A percentile compares a stretch with the other conserved stretches of the same genome.
phyloP scores from a whole-genome alignment of 257 asterid genomes.

The Henckelia pumila region DNA sequence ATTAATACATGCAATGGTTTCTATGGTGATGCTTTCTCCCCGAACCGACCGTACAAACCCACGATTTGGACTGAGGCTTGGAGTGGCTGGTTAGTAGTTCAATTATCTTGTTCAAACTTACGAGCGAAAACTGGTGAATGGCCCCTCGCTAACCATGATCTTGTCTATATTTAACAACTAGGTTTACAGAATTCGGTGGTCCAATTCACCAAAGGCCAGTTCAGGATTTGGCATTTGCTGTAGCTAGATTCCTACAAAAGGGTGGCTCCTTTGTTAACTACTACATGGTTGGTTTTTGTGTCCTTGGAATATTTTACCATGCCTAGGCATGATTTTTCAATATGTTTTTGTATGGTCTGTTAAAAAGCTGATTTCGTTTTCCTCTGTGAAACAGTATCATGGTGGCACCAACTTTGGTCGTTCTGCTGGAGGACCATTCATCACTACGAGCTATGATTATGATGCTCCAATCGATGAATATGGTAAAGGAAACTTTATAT shows the following conservation, averaged over 20 bases:
- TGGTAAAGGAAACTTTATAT: constrained; percentile 34
- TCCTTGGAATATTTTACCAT: not conserved
- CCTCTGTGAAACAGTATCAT: constrained; percentile 50
- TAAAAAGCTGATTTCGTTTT: not conserved
- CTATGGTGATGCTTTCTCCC: constrained; percentile 77
- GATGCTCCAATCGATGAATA: constrained; percentile 95
- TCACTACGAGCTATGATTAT: constrained; percentile 88
- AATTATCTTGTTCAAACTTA: not conserved
- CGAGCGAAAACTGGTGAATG: constrained; percentile 3
- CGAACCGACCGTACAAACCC: constrained; percentile 85
- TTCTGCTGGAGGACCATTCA: constrained; percentile 89
- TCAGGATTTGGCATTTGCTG: constrained; percentile 92
- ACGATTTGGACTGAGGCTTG: constrained; percentile 97
- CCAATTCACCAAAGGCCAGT: constrained; percentile 72
- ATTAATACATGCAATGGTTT: constrained; percentile 94
- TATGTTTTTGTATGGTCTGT: not conserved
- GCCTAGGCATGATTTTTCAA: too few relatives aligned
- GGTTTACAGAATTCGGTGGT: constrained; percentile 89
- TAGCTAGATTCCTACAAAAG: constrained; percentile 80
- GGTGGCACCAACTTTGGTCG: constrained; percentile 97
- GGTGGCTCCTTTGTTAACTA: constrained; percentile 90
- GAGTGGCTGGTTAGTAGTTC: constrained; percentile 70
- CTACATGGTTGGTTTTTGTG: constrained; percentile 69
- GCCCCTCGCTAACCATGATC: too few relatives aligned
- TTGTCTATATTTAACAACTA: constrained; percentile 25